Conservation (phyloP, 2,329 filamentous ascomycete species). For the Chaetomiaceae sp. region DNA sequence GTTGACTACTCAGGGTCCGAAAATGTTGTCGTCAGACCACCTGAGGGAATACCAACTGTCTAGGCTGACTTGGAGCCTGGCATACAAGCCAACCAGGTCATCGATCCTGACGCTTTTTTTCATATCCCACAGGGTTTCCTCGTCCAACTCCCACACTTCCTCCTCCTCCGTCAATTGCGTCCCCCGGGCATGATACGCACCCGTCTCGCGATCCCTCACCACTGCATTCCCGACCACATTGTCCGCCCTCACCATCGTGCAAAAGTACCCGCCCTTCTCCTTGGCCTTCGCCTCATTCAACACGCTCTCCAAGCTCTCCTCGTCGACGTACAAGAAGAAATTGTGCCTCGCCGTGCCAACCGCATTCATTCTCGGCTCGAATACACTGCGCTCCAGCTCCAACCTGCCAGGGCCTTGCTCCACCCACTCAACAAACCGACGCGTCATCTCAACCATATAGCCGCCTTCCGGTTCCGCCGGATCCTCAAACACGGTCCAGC, state of each 20-base stretch:
- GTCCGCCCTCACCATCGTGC: background rate
- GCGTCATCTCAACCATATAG: background rate
- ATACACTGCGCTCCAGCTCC: background rate
- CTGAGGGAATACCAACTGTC: background rate
- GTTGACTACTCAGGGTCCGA: background rate
- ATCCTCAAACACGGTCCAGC: conserved; percentile 12
- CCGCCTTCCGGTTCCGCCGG: conserved; percentile 1
- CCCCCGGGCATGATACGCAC: too few relatives aligned
- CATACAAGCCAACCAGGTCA: background rate
- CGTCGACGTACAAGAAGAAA: conserved; percentile 8
- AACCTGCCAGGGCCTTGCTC: background rate
- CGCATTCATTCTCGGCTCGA: background rate
- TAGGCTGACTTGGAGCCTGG: background rate
- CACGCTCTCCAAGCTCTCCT: conserved; percentile 12
- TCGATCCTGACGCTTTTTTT: background rate
- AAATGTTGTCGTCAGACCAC: background rate
- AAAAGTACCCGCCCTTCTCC: background rate
- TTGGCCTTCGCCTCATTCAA: background rate
- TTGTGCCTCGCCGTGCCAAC: background rate
- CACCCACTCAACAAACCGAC: conserved; percentile 1
- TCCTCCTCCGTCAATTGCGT: too few relatives aligned
- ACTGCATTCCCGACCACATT: background rate
- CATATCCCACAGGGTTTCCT: background rate
- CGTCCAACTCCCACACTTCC: background rate
- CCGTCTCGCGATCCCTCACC: too few relatives aligned